Percentiles rank a stretch among this genome's conserved stretches.
These are phyloP conservation scores for Mucor plumbeus DNA, from an alignment of 371 early-diverging fungal species.

Conservation along the genomic window DNA sequence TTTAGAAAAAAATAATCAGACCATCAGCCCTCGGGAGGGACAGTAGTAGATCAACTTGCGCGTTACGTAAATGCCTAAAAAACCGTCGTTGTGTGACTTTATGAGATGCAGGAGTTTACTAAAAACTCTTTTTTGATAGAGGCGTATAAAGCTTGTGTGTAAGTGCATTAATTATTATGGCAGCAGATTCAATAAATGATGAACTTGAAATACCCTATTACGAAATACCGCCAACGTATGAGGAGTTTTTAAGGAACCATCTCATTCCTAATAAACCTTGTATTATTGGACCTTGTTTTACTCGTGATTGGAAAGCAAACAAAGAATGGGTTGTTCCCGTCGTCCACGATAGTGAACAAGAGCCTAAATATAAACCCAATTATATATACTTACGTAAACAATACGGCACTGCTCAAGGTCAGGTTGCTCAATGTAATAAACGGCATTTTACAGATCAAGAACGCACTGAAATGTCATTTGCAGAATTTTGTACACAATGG, in stretches of 20 bases:
- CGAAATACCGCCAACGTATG: conserved; percentile 48
- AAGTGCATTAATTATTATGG: background rate
- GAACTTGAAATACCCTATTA: conserved; percentile 42
- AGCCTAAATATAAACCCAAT: conserved; percentile 41
- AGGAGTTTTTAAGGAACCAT: conserved; percentile 57
- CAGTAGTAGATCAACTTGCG: no score
- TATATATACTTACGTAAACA: conserved; percentile 36
- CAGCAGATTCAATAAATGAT: conserved; percentile 21
- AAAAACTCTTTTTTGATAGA: background rate
- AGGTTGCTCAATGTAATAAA: conserved; percentile 62
- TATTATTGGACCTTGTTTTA: conserved; percentile 63
- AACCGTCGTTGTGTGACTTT: no score
- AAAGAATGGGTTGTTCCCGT: conserved; percentile 61
- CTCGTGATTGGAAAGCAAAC: conserved; percentile 64
- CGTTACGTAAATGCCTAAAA: no score
- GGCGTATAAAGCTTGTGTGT: background rate
- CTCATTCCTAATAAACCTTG: conserved; percentile 62
- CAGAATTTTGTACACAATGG: conserved; percentile 61
- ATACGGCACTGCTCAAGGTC: conserved; percentile 50
- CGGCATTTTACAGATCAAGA: conserved; percentile 68
- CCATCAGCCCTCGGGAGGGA: no score
- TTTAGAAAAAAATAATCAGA: background rate
- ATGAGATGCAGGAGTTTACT: no score
- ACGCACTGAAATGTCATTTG: conserved; percentile 58
- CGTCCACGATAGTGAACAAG: conserved; percentile 10